Evolutionary conservation across 2,329 filamentous ascomycete species (phyloP).

Genomic region (Colletotrichum spaethianum): DNA sequence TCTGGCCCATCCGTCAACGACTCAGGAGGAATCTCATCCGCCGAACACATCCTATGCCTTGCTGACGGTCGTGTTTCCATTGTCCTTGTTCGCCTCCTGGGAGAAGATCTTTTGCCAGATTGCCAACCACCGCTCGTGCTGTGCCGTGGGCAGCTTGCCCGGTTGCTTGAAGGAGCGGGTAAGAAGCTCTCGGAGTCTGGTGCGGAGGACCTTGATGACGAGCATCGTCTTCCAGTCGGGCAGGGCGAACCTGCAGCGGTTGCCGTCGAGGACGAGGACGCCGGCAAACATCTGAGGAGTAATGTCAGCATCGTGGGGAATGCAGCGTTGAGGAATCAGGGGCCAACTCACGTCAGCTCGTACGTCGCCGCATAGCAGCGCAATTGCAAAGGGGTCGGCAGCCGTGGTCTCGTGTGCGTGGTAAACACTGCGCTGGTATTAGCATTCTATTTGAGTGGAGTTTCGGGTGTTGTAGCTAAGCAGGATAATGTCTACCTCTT

Average conservation of each 20-base stretch:
- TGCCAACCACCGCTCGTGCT: slow-evolving; percentile 82
- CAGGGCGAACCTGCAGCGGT: slow-evolving; percentile 86
- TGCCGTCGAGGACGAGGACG: slow-evolving; percentile 88
- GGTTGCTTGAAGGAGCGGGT: slow-evolving; percentile 78
- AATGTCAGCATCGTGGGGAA: slow-evolving; percentile 23
- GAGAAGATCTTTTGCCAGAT: slow-evolving; percentile 81
- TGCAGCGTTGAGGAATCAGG: not conserved
- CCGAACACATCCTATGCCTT: slow-evolving; percentile 47
- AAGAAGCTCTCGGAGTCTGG: slow-evolving; percentile 81
- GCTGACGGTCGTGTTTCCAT: slow-evolving; percentile 45
- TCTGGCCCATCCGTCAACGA: not conserved
- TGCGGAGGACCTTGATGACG: slow-evolving; percentile 85
- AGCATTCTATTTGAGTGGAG: slow-evolving; percentile 39
- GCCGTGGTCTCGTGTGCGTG: slow-evolving; percentile 92
- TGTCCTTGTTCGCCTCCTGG: slow-evolving; percentile 60
- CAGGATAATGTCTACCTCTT: slow-evolving; percentile 71
- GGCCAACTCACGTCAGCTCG: slow-evolving; percentile 79
- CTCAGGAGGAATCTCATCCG: not conserved
- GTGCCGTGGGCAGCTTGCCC: slow-evolving; percentile 72
- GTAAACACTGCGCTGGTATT: slow-evolving; percentile 70
- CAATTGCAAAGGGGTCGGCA: slow-evolving; percentile 85
- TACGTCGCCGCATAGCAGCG: slow-evolving; percentile 88
- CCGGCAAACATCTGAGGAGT: slow-evolving; percentile 83
- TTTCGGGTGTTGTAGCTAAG: slow-evolving; percentile 28
- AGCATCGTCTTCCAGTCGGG: slow-evolving; percentile 92